Evolutionary conservation across 495 filamentous ascomycete genomes (phyloP).

Genomic region (Peziza echinospora): DNA sequence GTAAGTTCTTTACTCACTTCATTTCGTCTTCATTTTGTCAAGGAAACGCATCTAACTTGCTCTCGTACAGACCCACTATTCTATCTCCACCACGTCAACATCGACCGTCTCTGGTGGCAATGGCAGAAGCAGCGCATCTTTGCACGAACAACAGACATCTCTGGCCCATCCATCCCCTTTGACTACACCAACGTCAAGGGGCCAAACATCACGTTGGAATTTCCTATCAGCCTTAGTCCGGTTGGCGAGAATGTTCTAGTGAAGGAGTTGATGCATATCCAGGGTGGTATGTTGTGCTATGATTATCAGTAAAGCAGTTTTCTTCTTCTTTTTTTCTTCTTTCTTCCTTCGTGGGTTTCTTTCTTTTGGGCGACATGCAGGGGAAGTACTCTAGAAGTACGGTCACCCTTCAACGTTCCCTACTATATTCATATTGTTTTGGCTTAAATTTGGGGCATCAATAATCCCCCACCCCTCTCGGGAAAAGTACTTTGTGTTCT

Average conservation of each 20-base stretch:
- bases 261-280: neutral
- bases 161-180: constrained; percentile 18
- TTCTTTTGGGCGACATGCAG: no score
- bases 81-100: constrained; percentile 29
- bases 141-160: constrained; percentile 16
- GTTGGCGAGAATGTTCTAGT: constrained; percentile 1
- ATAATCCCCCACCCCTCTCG: no score
- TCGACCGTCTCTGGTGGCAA: constrained; percentile 30
- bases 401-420: no score
- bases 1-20: constrained; percentile 10
- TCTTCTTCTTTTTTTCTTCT: no score
- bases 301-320: no score
- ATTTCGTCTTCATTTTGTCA: no score
- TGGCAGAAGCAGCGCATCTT: constrained; percentile 27
- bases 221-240: constrained; percentile 13
- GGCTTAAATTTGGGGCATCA: no score
- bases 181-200: constrained; percentile 18
- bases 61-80: constrained; percentile 29
- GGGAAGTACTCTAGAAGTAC: no score
- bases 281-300: neutral
- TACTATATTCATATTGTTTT: no score
- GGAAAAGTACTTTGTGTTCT: no score
- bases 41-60: no score
- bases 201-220: constrained; percentile 23
- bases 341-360: no score